Conservation (phyloP, 495 filamentous ascomycete genomes). For the Neurospora tetrasperma region DNA sequence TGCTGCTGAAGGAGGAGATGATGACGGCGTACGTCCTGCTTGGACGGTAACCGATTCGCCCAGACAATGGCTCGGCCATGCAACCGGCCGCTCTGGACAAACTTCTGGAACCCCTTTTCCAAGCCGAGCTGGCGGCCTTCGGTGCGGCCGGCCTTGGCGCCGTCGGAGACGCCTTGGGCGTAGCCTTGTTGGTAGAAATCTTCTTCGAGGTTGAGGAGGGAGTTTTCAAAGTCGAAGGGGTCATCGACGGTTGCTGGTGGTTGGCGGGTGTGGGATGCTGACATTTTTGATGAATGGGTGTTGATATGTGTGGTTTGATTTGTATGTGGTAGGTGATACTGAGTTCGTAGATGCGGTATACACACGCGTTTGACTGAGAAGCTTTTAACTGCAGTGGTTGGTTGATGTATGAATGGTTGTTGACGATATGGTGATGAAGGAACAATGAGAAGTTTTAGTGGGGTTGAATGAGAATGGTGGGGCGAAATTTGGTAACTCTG, state of each 20-base stretch:
- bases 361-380: too few species aligned
- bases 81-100: conserved; percentile 63
- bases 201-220: conserved; percentile 68
- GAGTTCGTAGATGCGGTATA: too few species aligned
- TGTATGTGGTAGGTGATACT: too few species aligned
- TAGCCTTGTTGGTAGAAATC: conserved; percentile 81
- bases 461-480: neutral
- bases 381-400: too few species aligned
- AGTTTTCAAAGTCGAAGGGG: conserved; percentile 43
- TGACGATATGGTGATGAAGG: neutral
- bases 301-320: too few species aligned
- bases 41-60: conserved; percentile 38
- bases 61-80: conserved; percentile 78
- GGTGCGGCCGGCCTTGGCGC: conserved; percentile 64
- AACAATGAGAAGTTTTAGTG: neutral
- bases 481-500: neutral
- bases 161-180: conserved; percentile 62
- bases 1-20: too few species aligned
- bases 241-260: too few species aligned
- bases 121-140: conserved; percentile 88
- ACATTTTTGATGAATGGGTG: too few species aligned
- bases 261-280: too few species aligned
- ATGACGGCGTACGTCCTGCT: neutral
- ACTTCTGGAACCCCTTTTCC: conserved; percentile 90
- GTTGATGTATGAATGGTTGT: neutral